Evolutionary conservation across 768 basidiomycete species (phyloP), one percentile per base, ranked within the genome.

Genomic region (Kwoniella europaea): DNA sequence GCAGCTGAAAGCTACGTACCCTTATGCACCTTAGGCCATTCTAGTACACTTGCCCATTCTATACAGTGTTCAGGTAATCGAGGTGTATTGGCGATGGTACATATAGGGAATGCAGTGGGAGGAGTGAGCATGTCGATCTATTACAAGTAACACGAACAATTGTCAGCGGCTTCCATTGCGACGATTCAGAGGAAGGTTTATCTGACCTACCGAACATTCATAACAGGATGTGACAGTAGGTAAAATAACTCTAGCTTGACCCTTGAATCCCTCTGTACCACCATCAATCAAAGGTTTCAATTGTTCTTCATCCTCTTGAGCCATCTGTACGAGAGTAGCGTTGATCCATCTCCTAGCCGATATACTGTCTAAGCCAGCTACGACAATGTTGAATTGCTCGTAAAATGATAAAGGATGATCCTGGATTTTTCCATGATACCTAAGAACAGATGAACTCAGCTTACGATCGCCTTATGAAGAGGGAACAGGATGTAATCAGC

Each of bases 311-410:
- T 91, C 90, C 65, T 94, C 93, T n/a, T 99, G 96, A 0, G 97
- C 94, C 77, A 98, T 87, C 78, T 94, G 92, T 42, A 98, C 94
- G 27, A 99, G 89, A 24, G 95, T 99, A 4, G 96, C 94, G 79
- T 97, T 98, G 84, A 99, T 98, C 97, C 97, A 99, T 66, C 97
- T 88, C 50, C 97, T 88, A 20, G 97, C 97, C 84, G 98, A 94
- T 35, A 99, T 92, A 3, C 94, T 97, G 83, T 99, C 97, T 50
- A 99, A 88, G 10, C 97, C 97, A 77, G 96, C 98, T 71, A 99
- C 94, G 76, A 99, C 90, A 60, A 99, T 88, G 83, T 95, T 93
- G 86, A 99, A 99, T 84, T 96, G 92, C 88, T 92, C 87, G 85
- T 98, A 99, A 80, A 96, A 98, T 50, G 91, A 90, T 67, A 94